These are phyloP conservation scores for Hypoxylon lenormandii DNA, from an alignment of 495 filamentous ascomycete species.

Conservation along the genomic window DNA sequence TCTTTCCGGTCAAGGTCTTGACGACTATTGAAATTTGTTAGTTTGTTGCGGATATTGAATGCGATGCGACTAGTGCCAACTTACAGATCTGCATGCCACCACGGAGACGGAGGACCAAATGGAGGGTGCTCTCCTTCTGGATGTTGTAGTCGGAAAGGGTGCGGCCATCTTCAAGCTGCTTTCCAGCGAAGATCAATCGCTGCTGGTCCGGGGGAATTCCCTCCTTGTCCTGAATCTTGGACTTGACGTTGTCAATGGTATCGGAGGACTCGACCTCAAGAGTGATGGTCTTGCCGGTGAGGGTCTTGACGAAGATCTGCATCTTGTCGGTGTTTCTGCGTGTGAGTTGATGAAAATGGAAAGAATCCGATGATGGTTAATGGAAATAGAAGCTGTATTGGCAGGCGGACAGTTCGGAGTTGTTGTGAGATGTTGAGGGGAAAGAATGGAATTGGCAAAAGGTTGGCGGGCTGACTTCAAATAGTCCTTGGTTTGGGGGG, in stretches of 20 bases:
- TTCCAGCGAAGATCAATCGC: constrained; percentile 97
- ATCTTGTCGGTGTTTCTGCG: constrained; percentile 62
- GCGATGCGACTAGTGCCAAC: constrained; percentile 45
- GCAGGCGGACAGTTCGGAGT: constrained; percentile 1
- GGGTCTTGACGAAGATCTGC: constrained; percentile 87
- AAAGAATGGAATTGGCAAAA: constrained; percentile 23
- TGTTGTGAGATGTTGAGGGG: constrained; percentile 9
- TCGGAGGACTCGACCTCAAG: constrained; percentile 98
- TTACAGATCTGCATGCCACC: constrained; percentile 98
- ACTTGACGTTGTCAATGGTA: constrained; percentile 99
- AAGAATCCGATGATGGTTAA: constrained; percentile 46
- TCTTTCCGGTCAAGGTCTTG: constrained; percentile 95
- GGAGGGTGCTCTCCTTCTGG: constrained; percentile 96
- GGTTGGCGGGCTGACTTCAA: constrained; percentile 30
- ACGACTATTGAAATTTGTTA: constrained; percentile 66
- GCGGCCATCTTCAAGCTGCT: constrained; percentile 97
- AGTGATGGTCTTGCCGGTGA: constrained; percentile 99
- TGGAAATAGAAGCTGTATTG: constrained; percentile 48
- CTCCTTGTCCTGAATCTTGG: constrained; percentile 99
- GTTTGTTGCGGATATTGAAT: neutral
- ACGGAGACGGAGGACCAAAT: constrained; percentile 95
- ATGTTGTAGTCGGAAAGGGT: constrained; percentile 98
- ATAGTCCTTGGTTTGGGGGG: constrained; percentile 27
- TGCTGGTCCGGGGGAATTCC: constrained; percentile 98
- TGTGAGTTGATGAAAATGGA: constrained; percentile 6